Evolutionary conservation across 352 stramenopile species (phyloP).

Genomic region (Phytopythium cucurbitacearum): DNA sequence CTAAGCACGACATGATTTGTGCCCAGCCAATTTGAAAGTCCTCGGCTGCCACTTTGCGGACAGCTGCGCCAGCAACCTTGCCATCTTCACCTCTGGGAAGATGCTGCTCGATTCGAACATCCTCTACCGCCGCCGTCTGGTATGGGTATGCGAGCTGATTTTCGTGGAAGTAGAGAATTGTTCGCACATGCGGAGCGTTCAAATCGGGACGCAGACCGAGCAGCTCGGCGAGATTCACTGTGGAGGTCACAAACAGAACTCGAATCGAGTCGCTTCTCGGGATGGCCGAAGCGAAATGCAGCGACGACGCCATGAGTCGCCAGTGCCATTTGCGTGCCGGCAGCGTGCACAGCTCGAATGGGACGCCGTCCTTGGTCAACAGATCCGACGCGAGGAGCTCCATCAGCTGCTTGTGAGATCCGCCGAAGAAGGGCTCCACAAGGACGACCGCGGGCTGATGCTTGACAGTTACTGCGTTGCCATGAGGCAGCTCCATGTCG

Average conservation of each 20-base stretch:
- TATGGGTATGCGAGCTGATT: conserved; percentile 60
- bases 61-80: not conserved
- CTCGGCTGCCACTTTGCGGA: conserved; percentile 28
- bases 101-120: too few relatives aligned
- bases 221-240: conserved; percentile 40
- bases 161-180: conserved; percentile 68
- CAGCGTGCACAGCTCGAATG: conserved; percentile 21
- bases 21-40: conserved; percentile 57
- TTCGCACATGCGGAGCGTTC: conserved; percentile 10
- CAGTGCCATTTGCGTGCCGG: conserved; percentile 51
- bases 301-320: conserved; percentile 28
- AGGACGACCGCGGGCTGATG: conserved; percentile 19
- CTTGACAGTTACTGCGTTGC: not conserved
- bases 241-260: conserved; percentile 39
- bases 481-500: too few relatives aligned
- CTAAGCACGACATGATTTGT: conserved; percentile 48
- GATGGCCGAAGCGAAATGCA: conserved; percentile 18
- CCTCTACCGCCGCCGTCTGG: conserved; percentile 8
- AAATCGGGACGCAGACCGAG: conserved; percentile 29
- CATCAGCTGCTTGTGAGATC: conserved; percentile 48
- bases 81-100: not conserved
- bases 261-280: conserved; percentile 13
- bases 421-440: conserved; percentile 35
- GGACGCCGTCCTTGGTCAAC: conserved; percentile 9
- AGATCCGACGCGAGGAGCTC: conserved; percentile 30